Percentiles rank a stretch among this genome's conserved stretches.
Conservation (phyloP, 2,329 filamentous ascomycete species). For the Aspergillus sp. region DNA sequence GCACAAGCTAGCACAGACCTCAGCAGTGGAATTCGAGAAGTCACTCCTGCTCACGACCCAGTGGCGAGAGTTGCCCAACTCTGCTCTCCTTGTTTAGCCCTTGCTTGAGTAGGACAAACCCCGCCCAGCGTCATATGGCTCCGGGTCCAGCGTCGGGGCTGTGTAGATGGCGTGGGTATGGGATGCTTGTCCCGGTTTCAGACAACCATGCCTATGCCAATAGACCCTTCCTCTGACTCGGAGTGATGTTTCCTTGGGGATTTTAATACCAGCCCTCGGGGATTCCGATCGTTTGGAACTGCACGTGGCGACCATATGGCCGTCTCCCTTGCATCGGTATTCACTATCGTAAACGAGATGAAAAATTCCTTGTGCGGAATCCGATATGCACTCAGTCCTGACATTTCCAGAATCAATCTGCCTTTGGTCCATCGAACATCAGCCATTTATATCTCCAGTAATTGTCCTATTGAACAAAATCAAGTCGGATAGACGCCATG, state of each 20-base stretch:
- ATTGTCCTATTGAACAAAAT: background rate
- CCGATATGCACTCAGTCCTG: background rate
- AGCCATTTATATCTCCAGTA: background rate
- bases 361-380: background rate
- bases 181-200: background rate
- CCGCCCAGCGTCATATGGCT: too few species aligned
- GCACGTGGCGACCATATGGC: conserved; percentile 26
- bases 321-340: conserved; percentile 14
- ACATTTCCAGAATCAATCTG: background rate
- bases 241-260: background rate
- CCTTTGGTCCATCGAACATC: background rate
- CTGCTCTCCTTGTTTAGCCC: background rate
- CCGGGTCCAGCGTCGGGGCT: too few species aligned
- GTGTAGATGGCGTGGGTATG: too few species aligned
- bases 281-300: background rate
- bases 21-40: background rate
- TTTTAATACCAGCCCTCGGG: background rate
- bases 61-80: background rate
- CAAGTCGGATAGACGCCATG: conserved; percentile 1
- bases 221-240: background rate
- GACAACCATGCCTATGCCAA: background rate
- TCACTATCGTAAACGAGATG: background rate
- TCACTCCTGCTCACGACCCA: background rate
- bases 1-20: too few species aligned
- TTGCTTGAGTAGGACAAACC: background rate